Conservation (phyloP, 2,329 filamentous ascomycete genomes). For the Ciborinia camelliae region DNA sequence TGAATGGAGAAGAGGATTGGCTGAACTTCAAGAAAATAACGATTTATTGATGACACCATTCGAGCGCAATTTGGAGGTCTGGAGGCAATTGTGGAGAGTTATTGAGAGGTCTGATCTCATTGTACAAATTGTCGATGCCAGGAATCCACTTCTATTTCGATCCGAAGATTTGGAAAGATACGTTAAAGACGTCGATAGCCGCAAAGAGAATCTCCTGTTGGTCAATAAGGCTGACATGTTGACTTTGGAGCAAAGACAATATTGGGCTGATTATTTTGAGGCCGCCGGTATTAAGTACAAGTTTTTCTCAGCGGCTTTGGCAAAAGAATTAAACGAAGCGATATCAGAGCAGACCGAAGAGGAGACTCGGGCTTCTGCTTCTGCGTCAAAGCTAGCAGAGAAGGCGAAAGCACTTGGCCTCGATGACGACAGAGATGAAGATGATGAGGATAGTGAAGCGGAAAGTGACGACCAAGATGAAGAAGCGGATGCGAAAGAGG, state of each 20-base stretch:
- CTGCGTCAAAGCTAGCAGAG: conserved; percentile 29
- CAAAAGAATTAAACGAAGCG: conserved; percentile 82
- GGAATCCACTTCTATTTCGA: conserved; percentile 90
- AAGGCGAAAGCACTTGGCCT: conserved; percentile 43
- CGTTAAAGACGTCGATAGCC: conserved; percentile 84
- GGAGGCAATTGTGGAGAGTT: conserved; percentile 96
- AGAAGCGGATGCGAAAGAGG: conserved; percentile 33
- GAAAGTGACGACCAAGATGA: conserved; percentile 32
- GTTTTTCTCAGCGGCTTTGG: conserved; percentile 93
- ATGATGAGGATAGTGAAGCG: conserved; percentile 26
- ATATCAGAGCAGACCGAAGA: conserved; percentile 44
- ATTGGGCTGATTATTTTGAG: conserved; percentile 85
- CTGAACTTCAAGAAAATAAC: conserved; percentile 89
- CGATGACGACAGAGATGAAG: conserved; percentile 39
- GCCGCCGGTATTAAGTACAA: conserved; percentile 80
- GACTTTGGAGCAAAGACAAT: conserved; percentile 75
- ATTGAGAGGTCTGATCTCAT: conserved; percentile 94
- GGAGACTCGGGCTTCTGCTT: conserved; percentile 20
- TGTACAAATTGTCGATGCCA: conserved; percentile 96
- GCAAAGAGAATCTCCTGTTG: conserved; percentile 85
- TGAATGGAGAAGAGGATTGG: conserved; percentile 84
- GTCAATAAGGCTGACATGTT: conserved; percentile 99
- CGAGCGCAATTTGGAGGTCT: conserved; percentile 94
- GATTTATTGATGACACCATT: conserved; percentile 97
- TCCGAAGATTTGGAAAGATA: conserved; percentile 92